Evolutionary conservation across 1,139 yeast species (phyloP).

Genomic region (Sugiyamaella paludigena): DNA sequence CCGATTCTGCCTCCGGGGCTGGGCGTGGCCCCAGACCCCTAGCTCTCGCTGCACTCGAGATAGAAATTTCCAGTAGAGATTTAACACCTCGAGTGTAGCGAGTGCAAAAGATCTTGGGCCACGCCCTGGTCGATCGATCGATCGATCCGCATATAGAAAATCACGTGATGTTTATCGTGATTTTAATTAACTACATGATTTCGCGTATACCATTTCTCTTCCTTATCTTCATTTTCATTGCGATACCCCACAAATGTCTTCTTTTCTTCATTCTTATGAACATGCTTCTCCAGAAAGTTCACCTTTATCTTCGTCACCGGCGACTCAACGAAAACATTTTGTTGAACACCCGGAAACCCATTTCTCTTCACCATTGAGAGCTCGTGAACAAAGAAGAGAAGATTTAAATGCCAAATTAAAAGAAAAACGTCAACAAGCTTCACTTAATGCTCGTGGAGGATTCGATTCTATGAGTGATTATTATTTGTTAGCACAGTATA

Average conservation of each 20-base stretch:
- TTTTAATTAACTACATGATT: too few relatives aligned
- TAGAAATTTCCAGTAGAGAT: too few relatives aligned
- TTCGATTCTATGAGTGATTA: slow-evolving; percentile 20
- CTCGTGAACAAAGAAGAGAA: slow-evolving; percentile 15
- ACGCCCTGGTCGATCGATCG: too few relatives aligned
- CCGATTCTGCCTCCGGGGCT: too few relatives aligned
- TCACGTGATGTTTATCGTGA: too few relatives aligned
- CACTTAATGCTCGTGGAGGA: slow-evolving; percentile 25
- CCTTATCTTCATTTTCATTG: too few relatives aligned
- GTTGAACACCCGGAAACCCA: slow-evolving; percentile 13
- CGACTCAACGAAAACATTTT: slow-evolving; percentile 13
- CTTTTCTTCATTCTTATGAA: slow-evolving; percentile 1
- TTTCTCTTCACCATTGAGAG: slow-evolving; percentile 15
- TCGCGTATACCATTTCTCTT: too few relatives aligned
- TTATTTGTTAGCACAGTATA: slow-evolving; percentile 16
- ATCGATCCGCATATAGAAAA: too few relatives aligned
- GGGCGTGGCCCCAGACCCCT: too few relatives aligned
- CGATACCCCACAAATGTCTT: slow-evolving; percentile 2
- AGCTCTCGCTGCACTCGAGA: too few relatives aligned
- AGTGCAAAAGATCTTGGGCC: too few relatives aligned
- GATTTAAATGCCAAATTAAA: slow-evolving; percentile 16
- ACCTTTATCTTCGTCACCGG: slow-evolving; percentile 2
- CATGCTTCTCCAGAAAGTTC: not conserved
- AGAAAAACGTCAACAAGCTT: slow-evolving; percentile 17
- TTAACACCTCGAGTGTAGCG: too few relatives aligned